Conservation (phyloP, 2,329 filamentous ascomycete species). For the Aspergillus niger region DNA sequence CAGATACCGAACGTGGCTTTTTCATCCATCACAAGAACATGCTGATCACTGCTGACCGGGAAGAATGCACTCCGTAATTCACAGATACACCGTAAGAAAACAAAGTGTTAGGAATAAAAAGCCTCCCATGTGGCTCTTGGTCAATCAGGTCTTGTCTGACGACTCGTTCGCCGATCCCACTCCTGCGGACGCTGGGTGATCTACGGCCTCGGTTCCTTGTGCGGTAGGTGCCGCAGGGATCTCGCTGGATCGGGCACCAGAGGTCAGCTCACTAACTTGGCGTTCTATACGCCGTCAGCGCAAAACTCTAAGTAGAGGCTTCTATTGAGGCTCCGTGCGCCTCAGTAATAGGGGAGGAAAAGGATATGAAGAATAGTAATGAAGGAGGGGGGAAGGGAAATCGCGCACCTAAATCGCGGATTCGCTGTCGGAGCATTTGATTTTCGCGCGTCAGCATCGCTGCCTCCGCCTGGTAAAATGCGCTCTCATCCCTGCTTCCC, state of each 20-base stretch:
- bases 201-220: constrained; percentile 12
- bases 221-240: constrained; percentile 9
- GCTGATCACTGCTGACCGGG: constrained; percentile 5
- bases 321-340: neutral
- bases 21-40: neutral
- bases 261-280: constrained; percentile 33
- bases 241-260: constrained; percentile 12
- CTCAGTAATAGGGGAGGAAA: neutral
- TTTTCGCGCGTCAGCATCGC: constrained; percentile 51
- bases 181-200: constrained; percentile 14
- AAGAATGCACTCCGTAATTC: neutral
- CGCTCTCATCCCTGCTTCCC: constrained; percentile 48
- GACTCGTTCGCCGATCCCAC: constrained; percentile 21
- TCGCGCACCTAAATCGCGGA: constrained; percentile 49
- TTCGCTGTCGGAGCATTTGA: constrained; percentile 50
- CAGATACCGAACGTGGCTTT: neutral
- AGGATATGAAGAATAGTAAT: neutral
- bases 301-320: constrained; percentile 1
- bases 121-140: neutral
- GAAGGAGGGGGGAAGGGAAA: neutral
- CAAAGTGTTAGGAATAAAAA: neutral
- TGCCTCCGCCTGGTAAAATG: constrained; percentile 52
- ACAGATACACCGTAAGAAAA: no score
- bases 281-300: constrained; percentile 27
- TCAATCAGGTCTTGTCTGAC: constrained; percentile 26